Base-by-base conservation (phyloP, 2,329 filamentous ascomycete genomes). In the Lecanicillium sp. region DNA sequence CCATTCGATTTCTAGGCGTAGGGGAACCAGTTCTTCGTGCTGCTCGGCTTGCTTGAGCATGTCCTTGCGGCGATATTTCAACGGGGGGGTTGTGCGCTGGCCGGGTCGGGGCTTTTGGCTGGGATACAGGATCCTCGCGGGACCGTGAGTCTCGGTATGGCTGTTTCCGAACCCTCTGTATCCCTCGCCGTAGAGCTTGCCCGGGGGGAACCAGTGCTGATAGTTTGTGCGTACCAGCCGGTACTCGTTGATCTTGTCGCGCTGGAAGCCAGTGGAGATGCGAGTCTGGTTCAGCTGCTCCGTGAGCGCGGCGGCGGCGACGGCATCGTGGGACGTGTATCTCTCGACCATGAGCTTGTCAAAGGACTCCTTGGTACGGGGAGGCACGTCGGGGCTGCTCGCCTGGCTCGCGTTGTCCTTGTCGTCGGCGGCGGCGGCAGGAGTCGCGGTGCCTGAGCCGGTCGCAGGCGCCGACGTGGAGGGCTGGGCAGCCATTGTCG, bases 151-250 rank as follows among this genome's bases (percentile, higher is more conserved):
- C 53, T 89, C 87, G 20, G 90, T 96, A 51, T 79, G 72, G 44
- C 84, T 83, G 66, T 97, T 97, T 48, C 86, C 90, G 55, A 84
- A 95, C 32, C 89, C 90, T 55, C 77, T 80, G 58, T 94, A 98
- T 39, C 92, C 92, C 50, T 71, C 77, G 61, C 71, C 84, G 64
- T 70, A 87, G 44, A 79, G 69, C 48, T 66, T 71, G 48, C 65
- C 69, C 1, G 75, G 66, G 3, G 74, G 70, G 41, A 77, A 80
- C 56, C 63, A 74, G 33, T 62, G 62, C 43, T 74, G 70, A 51
- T 71, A 75, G 8, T 76, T 69, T 46, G 59, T 66, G 44, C 72
- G 68, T 33, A 87, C 56, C 35, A 70, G 61, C 42, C 77, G 70
- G 67, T 90, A 87, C 55, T 87, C 81, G 44, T 81, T 74, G 43